Percentiles rank a stretch among this genome's conserved stretches.
Conservation (phyloP, 2,329 filamentous ascomycete species). For the Trematosphaeria pertusa region DNA sequence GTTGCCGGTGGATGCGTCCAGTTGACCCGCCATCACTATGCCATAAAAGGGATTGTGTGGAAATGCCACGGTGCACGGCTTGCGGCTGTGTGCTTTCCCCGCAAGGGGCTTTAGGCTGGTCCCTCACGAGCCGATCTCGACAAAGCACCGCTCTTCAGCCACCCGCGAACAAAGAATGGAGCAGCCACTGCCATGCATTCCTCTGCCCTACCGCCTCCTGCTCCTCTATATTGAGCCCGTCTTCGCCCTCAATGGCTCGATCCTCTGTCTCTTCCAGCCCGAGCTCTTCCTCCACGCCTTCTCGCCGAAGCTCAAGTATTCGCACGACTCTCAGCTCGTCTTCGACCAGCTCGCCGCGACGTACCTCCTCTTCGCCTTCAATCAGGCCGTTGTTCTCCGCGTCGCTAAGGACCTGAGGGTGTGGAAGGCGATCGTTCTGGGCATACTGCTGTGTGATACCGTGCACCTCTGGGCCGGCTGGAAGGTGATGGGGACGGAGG, state of each 20-base stretch:
- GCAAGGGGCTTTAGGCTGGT: neutral
- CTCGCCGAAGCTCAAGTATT: constrained; percentile 57
- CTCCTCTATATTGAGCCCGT: constrained; percentile 75
- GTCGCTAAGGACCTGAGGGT: constrained; percentile 70
- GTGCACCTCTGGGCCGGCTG: constrained; percentile 67
- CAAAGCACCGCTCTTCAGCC: neutral
- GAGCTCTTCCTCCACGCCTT: constrained; percentile 68
- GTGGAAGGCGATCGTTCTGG: constrained; percentile 72
- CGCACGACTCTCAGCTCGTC: constrained; percentile 57
- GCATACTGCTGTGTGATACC: constrained; percentile 74
- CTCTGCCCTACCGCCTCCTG: constrained; percentile 70
- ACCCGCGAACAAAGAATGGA: neutral
- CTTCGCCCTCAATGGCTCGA: constrained; percentile 60
- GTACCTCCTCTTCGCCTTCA: constrained; percentile 78
- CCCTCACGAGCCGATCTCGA: neutral
- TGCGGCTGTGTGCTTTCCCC: neutral
- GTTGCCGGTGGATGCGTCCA: no score
- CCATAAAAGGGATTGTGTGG: no score
- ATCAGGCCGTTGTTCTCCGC: constrained; percentile 76
- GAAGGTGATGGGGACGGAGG: constrained; percentile 37
- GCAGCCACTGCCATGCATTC: constrained; percentile 46
- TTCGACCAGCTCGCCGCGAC: constrained; percentile 78
- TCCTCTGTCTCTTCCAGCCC: constrained; percentile 58
- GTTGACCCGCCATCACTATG: no score
- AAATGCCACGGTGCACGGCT: neutral